Percentiles rank a stretch among this genome's conserved stretches.
phyloP scores from a whole-genome alignment of 306 rosid species.

The Casuarina glauca region DNA sequence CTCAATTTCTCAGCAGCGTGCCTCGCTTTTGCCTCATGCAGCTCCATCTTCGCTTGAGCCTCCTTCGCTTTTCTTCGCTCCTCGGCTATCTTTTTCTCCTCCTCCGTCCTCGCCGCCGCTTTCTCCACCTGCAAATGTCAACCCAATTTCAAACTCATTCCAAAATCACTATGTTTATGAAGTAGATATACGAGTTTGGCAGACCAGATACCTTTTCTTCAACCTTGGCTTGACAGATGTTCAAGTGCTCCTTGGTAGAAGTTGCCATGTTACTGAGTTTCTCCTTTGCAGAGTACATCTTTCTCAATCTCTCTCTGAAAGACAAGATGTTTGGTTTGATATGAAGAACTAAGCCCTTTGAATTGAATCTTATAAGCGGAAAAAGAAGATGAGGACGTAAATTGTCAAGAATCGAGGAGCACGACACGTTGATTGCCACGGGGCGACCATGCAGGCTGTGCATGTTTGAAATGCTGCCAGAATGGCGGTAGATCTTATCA shows the following conservation, averaged over 20 bases:
- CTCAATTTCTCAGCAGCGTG: constrained; percentile 52
- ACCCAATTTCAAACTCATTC: not conserved
- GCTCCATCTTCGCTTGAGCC: constrained; percentile 64
- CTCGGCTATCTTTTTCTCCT: constrained; percentile 49
- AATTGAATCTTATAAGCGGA: not conserved
- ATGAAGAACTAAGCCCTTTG: not conserved
- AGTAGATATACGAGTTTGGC: too few species aligned
- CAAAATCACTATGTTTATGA: too few species aligned
- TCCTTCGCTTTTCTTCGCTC: constrained; percentile 58
- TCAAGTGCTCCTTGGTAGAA: constrained; percentile 52
- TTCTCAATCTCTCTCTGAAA: not conserved
- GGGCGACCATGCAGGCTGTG: not conserved
- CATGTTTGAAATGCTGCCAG: not conserved
- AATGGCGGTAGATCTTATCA: not conserved
- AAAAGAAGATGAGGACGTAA: not conserved
- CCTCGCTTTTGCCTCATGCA: constrained; percentile 64
- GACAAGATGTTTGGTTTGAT: not conserved
- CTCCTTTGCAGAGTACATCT: constrained; percentile 61
- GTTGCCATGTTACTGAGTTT: constrained; percentile 55
- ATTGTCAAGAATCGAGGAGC: not conserved
- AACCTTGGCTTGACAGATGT: constrained; percentile 50
- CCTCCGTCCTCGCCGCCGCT: constrained; percentile 49
- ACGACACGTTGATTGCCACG: not conserved
- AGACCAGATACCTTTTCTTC: constrained; percentile 48
- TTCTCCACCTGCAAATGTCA: constrained; percentile 49